Evolutionary conservation across 345 rosid species (phyloP).

Genomic region (Salix viminalis): DNA sequence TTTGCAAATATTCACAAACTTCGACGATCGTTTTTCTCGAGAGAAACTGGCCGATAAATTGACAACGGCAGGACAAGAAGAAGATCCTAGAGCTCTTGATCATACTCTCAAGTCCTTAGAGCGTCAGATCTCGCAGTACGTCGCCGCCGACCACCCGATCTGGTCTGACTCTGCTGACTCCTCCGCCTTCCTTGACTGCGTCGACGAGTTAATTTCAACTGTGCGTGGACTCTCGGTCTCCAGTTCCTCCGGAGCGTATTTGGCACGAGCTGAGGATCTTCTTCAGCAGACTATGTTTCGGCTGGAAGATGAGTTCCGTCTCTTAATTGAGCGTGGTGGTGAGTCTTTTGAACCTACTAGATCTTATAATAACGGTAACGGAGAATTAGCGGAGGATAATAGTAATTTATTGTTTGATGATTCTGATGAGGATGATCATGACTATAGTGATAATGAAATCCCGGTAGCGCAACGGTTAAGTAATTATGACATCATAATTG

Average conservation of each 20-base stretch:
- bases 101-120: slow-evolving; percentile 48
- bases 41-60: slow-evolving; percentile 55
- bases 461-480: slow-evolving; percentile 77
- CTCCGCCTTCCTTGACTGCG: slow-evolving; percentile 61
- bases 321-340: slow-evolving; percentile 69
- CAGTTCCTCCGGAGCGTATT: slow-evolving; percentile 41
- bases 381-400: background rate
- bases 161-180: slow-evolving; percentile 85
- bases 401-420: slow-evolving; percentile 15
- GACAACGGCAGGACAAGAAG: slow-evolving; percentile 40
- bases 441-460: slow-evolving; percentile 41
- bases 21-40: slow-evolving; percentile 84
- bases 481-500: slow-evolving; percentile 75
- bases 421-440: slow-evolving; percentile 48
- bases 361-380: slow-evolving; percentile 14
- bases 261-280: slow-evolving; percentile 72
- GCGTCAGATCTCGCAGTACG: slow-evolving; percentile 70
- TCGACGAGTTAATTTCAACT: slow-evolving; percentile 58
- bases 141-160: slow-evolving; percentile 58
- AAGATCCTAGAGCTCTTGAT: slow-evolving; percentile 35
- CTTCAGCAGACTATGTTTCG: slow-evolving; percentile 84
- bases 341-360: slow-evolving; percentile 50
- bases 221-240: slow-evolving; percentile 39
- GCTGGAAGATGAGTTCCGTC: slow-evolving; percentile 65
- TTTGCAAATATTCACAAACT: slow-evolving; percentile 83